phyloP scores from a whole-genome alignment of 208 protist genomes.

The Naegleria lovaniensis region DNA sequence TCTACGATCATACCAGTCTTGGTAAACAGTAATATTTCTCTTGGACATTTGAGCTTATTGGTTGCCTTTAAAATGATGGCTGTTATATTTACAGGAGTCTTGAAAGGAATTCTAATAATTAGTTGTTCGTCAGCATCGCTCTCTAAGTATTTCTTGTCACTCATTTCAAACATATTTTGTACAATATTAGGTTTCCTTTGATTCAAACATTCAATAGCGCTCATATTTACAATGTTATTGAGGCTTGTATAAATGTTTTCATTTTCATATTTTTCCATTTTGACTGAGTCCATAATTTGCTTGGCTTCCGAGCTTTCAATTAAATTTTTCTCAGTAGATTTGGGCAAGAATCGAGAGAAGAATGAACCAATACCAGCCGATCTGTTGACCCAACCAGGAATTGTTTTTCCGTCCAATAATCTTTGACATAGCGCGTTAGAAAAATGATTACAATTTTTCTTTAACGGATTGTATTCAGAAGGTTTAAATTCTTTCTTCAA shows the following conservation, averaged over 20 bases:
- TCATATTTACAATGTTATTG: neutral
- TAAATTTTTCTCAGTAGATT: neutral
- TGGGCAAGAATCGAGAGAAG: neutral
- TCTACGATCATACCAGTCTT: neutral
- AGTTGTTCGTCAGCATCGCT: neutral
- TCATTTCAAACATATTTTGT: neutral
- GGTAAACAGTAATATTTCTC: neutral
- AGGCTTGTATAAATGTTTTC: neutral
- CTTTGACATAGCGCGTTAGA: neutral
- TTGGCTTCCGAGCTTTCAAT: neutral
- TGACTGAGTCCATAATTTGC: neutral
- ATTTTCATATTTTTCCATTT: constrained; percentile 1
- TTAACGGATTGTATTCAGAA: neutral
- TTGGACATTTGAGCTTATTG: neutral
- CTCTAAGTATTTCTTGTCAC: neutral
- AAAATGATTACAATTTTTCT: constrained; percentile 21
- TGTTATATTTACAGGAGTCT: neutral
- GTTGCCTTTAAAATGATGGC: neutral
- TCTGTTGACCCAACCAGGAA: constrained; percentile 9
- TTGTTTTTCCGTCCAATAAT: neutral
- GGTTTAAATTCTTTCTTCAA: neutral
- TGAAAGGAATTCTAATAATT: neutral
- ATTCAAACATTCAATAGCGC: neutral
- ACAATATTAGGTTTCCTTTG: neutral
- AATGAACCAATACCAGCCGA: neutral